Base-by-base conservation (phyloP, 345 rosid species). In the Alliaria petiolata region DNA sequence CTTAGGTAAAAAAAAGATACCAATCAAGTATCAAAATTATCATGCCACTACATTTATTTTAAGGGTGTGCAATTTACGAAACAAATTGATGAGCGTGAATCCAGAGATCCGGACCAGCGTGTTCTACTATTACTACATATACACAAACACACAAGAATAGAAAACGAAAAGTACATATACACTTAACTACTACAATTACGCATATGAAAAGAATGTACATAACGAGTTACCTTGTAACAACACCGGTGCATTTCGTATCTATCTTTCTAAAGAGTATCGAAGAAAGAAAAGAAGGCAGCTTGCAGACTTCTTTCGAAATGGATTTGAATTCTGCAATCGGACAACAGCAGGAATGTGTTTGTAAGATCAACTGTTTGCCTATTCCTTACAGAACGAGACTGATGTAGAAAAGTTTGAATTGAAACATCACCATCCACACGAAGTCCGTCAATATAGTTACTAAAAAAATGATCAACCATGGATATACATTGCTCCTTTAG, bases 211-310 rank as follows among this genome's bases (percentile, higher is more conserved):
- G 56, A 34, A 50, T 43, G 63, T 10, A 43, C 16, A 42, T 14
- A 69, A 69, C 56, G 28, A 62, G 70, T 72, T 82, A 91, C 99
- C 97, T 85, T 45, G 88, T 89, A 74, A 91, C 83, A n/a, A 78
- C 46, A 69, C 93, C 92, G 1, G 83, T 72, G 75, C 70, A 33
- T 50, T 82, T 76, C 6, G 58, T 51, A 69, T 95, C 96, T 68
- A 95, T 86, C 81, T 81, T 88, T 71, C 83, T 83, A 74, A 91
- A 95, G 47, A 95, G 83, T 6, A 72, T 63, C 10, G 86, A 61
- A 33, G 93, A 91, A 74, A 91, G 78, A 71, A 83, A 95, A n/a
- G 89, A 89, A 28, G 99, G 97, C 45, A 95, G 78, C 85, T 86
- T 86, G 90, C 97, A 95, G 54, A 89, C 75, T 77, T 85, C 91